Evolutionary conservation across 768 basidiomycete genomes (phyloP).

Genomic region (Lentinus tigrinus): DNA sequence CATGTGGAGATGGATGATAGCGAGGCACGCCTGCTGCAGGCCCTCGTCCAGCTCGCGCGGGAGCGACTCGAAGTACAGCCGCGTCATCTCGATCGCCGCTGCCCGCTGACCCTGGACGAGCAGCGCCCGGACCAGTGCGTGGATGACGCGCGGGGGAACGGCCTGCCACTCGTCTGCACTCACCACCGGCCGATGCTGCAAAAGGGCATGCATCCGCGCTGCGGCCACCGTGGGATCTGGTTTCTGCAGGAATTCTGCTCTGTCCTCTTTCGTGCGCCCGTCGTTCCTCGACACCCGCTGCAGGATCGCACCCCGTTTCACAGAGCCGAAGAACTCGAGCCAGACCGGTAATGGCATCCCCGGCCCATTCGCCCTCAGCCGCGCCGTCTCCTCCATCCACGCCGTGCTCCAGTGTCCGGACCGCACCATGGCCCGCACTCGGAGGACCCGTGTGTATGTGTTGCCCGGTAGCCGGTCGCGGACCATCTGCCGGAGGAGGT

Average conservation of each 20-base stretch:
- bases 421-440: slow-evolving; percentile 55
- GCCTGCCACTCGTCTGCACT: slow-evolving; percentile 31
- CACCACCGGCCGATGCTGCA: slow-evolving; percentile 41
- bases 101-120: slow-evolving; percentile 29
- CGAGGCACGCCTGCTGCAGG: slow-evolving; percentile 39
- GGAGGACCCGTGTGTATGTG: slow-evolving; percentile 55
- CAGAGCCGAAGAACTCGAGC: slow-evolving; percentile 52
- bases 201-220: slow-evolving; percentile 29
- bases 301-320: slow-evolving; percentile 12
- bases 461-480: slow-evolving; percentile 41
- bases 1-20: slow-evolving; percentile 57
- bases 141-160: slow-evolving; percentile 43
- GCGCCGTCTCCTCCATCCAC: slow-evolving; percentile 36
- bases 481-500: slow-evolving; percentile 50
- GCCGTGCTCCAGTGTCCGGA: slow-evolving; percentile 58
- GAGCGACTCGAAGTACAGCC: slow-evolving; percentile 48
- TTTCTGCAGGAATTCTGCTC: neutral
- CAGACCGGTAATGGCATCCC: slow-evolving; percentile 47
- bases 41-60: slow-evolving; percentile 40
- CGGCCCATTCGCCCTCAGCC: neutral
- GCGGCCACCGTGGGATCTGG: neutral
- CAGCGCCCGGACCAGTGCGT: slow-evolving; percentile 46
- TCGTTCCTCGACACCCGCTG: neutral
- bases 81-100: slow-evolving; percentile 32
- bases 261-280: neutral